Evolutionary conservation across 768 basidiomycete species (phyloP), one percentile per base, ranked within the genome.

Genomic region (Psilocybe cubensis): DNA sequence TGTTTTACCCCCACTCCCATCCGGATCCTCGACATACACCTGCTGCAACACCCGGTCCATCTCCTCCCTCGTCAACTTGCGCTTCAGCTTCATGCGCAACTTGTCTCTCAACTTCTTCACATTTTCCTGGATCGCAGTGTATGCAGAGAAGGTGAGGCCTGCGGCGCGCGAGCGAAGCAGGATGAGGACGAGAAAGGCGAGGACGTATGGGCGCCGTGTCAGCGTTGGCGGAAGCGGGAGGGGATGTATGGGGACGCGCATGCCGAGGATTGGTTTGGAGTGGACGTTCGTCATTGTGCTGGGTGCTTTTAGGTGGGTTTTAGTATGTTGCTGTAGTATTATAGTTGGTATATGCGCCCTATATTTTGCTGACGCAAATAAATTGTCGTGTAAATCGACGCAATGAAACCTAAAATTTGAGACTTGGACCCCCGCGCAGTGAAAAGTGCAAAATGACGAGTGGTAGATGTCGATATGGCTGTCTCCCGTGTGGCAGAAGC

Each of bases 1-100:
- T 4, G 79, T 84, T 66, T 84, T n/a, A n/a, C n/a, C n/a, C 84
- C 17, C 79, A 79, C 3, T n/a, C n/a, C 87, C 88, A 61, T 84
- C 81, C 2, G 76, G 66, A 54, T 83, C 79, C 27, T 83, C 78
- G 17, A 82, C 71, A 65, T 91, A 93, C 24, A 92, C 74, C 63
- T 84, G 79, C 69, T 87, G 84, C 44, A 88, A 64, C 18, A 83
- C 79, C 43, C 74, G 68, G 7, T 72, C 68, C 8, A 84, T 70
- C 38, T 84, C 80, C 40, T 79, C 74, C 24, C 72, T 63, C 4
- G 73, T 70, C 20, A 76, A 54, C 20, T 67, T 70, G 35, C 61
- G 58, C 42, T 54, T 57, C 29, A 63, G 35, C 9, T 56, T 48
- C 14, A 59, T 27, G 10, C 41, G 54, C n/a, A n/a, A n/a, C n/a